Conservation (phyloP, 495 filamentous ascomycete species). For the Terfezia claveryi region DNA sequence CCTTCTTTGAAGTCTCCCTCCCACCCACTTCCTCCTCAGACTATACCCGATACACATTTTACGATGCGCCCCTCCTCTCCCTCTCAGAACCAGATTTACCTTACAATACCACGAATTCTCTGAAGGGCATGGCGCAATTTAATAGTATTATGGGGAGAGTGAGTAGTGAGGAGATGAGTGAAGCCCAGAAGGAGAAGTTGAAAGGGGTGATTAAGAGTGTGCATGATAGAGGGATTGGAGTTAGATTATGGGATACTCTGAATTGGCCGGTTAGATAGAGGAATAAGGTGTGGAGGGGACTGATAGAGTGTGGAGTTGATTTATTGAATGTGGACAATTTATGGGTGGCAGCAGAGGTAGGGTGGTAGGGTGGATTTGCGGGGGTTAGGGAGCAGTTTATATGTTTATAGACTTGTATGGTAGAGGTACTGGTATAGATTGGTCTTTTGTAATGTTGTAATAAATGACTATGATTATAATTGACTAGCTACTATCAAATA, state of each 20-base stretch:
- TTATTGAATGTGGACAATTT: conserved; percentile 66
- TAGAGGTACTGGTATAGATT: no score
- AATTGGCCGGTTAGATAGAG: conserved; percentile 51
- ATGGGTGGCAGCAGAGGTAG: conserved; percentile 24
- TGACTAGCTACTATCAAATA: no score
- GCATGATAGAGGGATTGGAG: conserved; percentile 44
- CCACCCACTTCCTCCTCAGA: conserved; percentile 16
- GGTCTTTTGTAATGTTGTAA: no score
- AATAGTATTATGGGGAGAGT: conserved; percentile 25
- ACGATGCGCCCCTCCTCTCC: conserved; percentile 36
- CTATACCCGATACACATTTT: conserved; percentile 39
- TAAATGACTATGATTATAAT: no score
- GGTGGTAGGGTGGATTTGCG: neutral
- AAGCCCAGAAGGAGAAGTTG: conserved; percentile 36
- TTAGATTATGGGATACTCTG: conserved; percentile 61
- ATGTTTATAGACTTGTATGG: no score
- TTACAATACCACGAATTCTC: conserved; percentile 14
- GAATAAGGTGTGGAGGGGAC: conserved; percentile 50
- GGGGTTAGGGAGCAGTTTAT: neutral
- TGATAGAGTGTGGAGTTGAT: conserved; percentile 49
- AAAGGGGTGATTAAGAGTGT: conserved; percentile 45
- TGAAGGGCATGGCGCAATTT: conserved; percentile 22
- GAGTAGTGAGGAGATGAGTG: conserved; percentile 23
- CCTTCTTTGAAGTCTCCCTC: conserved; percentile 32
- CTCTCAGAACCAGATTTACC: conserved; percentile 37